A percentile compares a stretch with the other conserved stretches of the same genome.
Conservation (phyloP, 495 filamentous ascomycete species). For the Aspergillus conjunctus region DNA sequence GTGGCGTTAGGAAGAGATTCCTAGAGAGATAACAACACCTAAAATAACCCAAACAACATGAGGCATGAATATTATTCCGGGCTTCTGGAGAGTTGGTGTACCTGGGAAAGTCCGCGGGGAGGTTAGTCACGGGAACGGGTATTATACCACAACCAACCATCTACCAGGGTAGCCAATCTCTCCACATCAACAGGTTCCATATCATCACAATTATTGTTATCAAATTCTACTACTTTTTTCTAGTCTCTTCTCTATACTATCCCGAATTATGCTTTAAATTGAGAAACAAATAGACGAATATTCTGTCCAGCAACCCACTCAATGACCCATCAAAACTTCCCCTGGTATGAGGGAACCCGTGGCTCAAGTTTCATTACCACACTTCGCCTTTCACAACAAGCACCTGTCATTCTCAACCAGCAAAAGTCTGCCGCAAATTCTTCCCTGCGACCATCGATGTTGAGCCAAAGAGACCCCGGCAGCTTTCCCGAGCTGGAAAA, state of each 20-base stretch:
- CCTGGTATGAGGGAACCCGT: conserved; percentile 22
- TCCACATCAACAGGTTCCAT: background rate
- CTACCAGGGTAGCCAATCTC: too few relatives aligned
- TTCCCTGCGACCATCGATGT: conserved; percentile 42
- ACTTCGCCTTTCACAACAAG: conserved; percentile 75
- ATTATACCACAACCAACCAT: background rate
- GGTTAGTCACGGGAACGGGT: conserved; percentile 17
- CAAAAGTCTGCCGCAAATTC: conserved; percentile 51
- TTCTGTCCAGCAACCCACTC: background rate
- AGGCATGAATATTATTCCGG: too few relatives aligned
- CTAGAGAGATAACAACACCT: too few relatives aligned
- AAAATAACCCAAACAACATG: too few relatives aligned
- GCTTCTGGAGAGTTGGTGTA: too few relatives aligned
- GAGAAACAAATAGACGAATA: background rate
- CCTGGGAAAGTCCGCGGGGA: background rate
- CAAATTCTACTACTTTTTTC: background rate
- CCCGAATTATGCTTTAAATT: background rate
- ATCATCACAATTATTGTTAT: background rate
- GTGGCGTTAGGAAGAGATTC: too few relatives aligned
- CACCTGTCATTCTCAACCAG: conserved; percentile 64
- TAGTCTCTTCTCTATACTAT: background rate
- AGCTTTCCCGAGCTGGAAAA: conserved; percentile 84
- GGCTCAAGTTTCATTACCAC: conserved; percentile 52
- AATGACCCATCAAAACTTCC: conserved; percentile 24
- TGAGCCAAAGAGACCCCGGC: conserved; percentile 67